These are phyloP conservation scores for Lunasporangiospora selenospora DNA, from an alignment of 192 early-diverging fungal species.

Conservation along the genomic window DNA sequence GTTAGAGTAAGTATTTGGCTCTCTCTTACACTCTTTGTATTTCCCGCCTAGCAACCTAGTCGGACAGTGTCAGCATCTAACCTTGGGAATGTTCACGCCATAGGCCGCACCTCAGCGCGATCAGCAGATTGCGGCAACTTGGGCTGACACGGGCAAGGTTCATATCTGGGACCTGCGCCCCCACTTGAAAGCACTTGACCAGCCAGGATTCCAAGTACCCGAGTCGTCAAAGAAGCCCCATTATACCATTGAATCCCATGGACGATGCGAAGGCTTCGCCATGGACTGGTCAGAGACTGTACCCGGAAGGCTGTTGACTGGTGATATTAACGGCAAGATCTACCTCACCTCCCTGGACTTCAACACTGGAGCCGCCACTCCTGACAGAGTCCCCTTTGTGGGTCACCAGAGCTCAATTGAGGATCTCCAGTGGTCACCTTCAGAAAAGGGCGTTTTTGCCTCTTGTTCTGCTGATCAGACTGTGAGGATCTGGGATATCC, in stretches of 20 bases:
- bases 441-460: slow-evolving; percentile 91
- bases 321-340: slow-evolving; percentile 82
- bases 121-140: slow-evolving; percentile 84
- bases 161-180: slow-evolving; percentile 90
- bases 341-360: slow-evolving; percentile 79
- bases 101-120: slow-evolving; percentile 76
- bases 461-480: slow-evolving; percentile 91
- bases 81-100: slow-evolving; percentile 12
- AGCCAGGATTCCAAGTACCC: slow-evolving; percentile 73
- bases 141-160: slow-evolving; percentile 96
- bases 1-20: slow-evolving; percentile 62
- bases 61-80: too few species aligned
- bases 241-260: slow-evolving; percentile 83
- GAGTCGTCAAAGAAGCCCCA: slow-evolving; percentile 72
- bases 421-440: slow-evolving; percentile 97
- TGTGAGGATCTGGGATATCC: slow-evolving; percentile 94
- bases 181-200: slow-evolving; percentile 78
- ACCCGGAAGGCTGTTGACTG: slow-evolving; percentile 80
- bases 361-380: slow-evolving; percentile 65
- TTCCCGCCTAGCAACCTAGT: too few species aligned
- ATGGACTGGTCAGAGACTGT: slow-evolving; percentile 91
- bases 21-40: not conserved
- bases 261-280: slow-evolving; percentile 89
- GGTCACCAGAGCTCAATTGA: slow-evolving; percentile 91
- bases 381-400: slow-evolving; percentile 77